These are phyloP conservation scores for Crithidia brevicula DNA, from an alignment of 208 protist genomes.

Conservation along the genomic window DNA sequence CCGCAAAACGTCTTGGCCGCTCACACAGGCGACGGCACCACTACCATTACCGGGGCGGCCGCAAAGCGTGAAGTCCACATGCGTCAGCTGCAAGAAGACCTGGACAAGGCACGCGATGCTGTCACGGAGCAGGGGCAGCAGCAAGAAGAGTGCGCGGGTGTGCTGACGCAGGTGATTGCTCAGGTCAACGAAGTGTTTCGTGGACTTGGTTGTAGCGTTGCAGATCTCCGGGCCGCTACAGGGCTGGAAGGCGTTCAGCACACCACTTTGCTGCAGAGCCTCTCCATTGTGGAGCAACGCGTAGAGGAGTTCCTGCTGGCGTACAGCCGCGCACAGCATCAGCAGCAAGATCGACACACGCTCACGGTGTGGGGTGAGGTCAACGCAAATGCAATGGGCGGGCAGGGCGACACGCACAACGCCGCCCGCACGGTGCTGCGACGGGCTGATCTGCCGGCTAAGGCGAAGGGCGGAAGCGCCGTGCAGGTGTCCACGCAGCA, in stretches of 20 bases:
- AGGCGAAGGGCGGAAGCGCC: constrained; percentile 8
- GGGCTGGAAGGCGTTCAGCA: constrained; percentile 41
- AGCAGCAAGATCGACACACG: constrained; percentile 10
- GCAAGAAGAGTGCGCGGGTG: constrained; percentile 17
- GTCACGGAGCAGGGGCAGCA: constrained; percentile 34
- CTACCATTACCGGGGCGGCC: constrained; percentile 5
- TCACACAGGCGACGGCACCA: neutral
- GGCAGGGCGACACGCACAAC: constrained; percentile 3
- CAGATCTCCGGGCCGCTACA: constrained; percentile 25
- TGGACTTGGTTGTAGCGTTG: constrained; percentile 49
- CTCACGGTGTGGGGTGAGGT: constrained; percentile 7
- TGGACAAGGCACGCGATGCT: constrained; percentile 32
- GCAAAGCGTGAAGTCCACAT: constrained; percentile 1
- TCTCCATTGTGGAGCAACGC: constrained; percentile 76
- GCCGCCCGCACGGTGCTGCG: constrained; percentile 48
- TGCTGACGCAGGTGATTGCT: constrained; percentile 36
- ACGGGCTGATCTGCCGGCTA: constrained; percentile 37
- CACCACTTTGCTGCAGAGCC: constrained; percentile 34
- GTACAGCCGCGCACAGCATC: constrained; percentile 31
- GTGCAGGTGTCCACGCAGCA: constrained; percentile 4
- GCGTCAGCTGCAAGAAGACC: constrained; percentile 21
- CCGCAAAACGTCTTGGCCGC: neutral
- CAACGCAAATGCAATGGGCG: neutral
- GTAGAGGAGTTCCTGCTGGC: constrained; percentile 78
- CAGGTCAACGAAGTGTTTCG: constrained; percentile 48